Base-by-base conservation (phyloP, 164 flowering plant genomes). In the Nelumbo lutea region DNA sequence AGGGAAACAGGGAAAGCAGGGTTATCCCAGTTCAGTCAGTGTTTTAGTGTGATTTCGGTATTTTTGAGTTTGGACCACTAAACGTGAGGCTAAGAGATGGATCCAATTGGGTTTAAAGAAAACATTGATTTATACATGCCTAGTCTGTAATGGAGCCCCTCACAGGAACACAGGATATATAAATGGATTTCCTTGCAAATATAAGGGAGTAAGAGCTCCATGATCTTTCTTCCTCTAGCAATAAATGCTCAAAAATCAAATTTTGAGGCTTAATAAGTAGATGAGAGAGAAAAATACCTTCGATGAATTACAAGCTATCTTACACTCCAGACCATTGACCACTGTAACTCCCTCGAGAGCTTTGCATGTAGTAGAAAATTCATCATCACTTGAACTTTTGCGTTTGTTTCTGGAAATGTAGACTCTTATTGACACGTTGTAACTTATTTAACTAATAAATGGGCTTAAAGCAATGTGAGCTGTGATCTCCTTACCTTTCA, bases 271-370 rank as follows among this genome's bases (percentile, higher is more conserved):
- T 27, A 50, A 6, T 11, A 6, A 50, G 27, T 64, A 64, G 51
- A 47, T 11, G 11, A 6, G 7, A 39, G 0, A 39, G 47, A 42
- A 63, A 15, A 40, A 55, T 84, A 92, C 99, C 97, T 95, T 92
- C 56, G 88, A 84, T 14, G 97, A 78, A 69, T 9, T 83, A 85
- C 90, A 85, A 58, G 91, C 75, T 68, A 95, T 86, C 85, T 92
- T 95, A 67, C 92, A 89, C 75, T 92, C 97, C 73, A 95, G 76
- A 62, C 98, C 99, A 83, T 92, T 95, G 53, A 78, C 73, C 40
- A 92, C 66, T 73, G 64, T 65, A 66, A 90, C 74, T 69, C 88
- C 92, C 70, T 87, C 94, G 83, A 85, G 79, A 46, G 83, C 88
- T 68, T 74, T 70, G 72, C 64, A 68, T 11, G 75, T 52, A 56